phyloP scores from a whole-genome alignment of 2,329 filamentous ascomycete genomes.

The Elsinoe arachidis region DNA sequence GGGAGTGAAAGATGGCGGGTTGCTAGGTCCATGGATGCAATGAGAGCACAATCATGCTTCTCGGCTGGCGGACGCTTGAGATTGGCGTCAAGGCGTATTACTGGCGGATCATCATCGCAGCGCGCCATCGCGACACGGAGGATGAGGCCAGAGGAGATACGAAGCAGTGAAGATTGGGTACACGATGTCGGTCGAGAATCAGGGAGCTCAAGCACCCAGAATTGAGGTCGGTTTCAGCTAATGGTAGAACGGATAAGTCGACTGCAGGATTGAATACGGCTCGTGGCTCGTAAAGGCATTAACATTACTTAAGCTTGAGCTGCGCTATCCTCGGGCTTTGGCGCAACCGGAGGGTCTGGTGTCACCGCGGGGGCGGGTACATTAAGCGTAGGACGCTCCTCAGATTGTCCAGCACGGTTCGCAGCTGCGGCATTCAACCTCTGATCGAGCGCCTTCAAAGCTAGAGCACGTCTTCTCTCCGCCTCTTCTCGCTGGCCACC shows the following conservation, averaged over 20 bases:
- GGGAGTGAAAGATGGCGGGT: not conserved
- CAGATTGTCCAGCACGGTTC: slow-evolving; percentile 8
- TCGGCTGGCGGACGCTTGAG: not conserved
- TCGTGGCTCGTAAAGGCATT: not conserved
- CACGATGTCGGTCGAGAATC: no score
- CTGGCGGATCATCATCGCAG: no score
- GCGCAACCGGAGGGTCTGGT: not conserved
- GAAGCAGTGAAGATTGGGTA: no score
- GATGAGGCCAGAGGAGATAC: no score
- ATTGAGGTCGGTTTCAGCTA: no score
- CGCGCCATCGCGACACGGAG: no score
- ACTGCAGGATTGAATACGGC: no score
- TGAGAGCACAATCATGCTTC: not conserved
- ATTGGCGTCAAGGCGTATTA: no score
- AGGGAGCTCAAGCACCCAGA: no score
- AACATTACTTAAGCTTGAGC: slow-evolving; percentile 4
- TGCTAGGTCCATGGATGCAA: not conserved
- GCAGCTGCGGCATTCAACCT: slow-evolving; percentile 72
- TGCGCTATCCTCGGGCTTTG: not conserved
- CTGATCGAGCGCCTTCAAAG: slow-evolving; percentile 86
- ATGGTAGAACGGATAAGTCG: no score
- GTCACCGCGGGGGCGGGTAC: not conserved
- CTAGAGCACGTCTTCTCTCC: slow-evolving; percentile 78
- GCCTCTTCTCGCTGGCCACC: slow-evolving; percentile 76
- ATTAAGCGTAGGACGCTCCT: not conserved